phyloP scores from a whole-genome alignment of 352 stramenopile species.

The Phytophthora vignae region DNA sequence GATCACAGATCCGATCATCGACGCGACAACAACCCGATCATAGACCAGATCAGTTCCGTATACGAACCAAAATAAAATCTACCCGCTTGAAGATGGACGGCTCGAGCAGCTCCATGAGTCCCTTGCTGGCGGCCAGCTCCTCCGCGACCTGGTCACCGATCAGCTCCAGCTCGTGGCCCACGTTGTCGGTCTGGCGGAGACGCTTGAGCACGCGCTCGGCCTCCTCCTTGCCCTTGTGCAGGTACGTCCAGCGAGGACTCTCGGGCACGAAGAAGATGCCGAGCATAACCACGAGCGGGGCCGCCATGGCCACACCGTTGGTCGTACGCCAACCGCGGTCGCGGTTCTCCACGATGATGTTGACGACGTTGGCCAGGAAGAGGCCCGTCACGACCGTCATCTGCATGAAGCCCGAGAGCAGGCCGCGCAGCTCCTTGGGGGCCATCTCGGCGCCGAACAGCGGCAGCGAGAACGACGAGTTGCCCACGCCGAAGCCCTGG shows the following conservation, averaged over 20 bases:
- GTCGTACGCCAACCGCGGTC: slow-evolving; percentile 46
- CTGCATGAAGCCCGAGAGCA: no score
- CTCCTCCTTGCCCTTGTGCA: slow-evolving; percentile 51
- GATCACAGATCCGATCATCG: no score
- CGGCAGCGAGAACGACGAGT: slow-evolving; percentile 39
- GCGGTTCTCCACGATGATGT: slow-evolving; percentile 37
- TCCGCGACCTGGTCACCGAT: slow-evolving; percentile 47
- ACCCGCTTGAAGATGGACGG: slow-evolving; percentile 30
- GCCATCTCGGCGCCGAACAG: slow-evolving; percentile 16
- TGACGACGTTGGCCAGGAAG: slow-evolving; percentile 44
- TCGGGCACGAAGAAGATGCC: slow-evolving; percentile 60
- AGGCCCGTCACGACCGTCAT: background rate
- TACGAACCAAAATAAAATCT: no score
- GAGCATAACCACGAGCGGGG: slow-evolving; percentile 46
- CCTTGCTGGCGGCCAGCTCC: slow-evolving; percentile 22
- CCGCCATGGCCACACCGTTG: slow-evolving; percentile 42
- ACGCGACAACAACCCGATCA: no score
- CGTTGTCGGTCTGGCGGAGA: slow-evolving; percentile 23
- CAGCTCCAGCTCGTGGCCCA: slow-evolving; percentile 36
- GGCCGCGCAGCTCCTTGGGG: no score
- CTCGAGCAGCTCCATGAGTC: slow-evolving; percentile 41
- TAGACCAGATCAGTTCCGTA: no score
- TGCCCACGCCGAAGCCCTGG: slow-evolving; percentile 47
- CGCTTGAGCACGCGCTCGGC: slow-evolving; percentile 23
- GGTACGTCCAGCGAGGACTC: slow-evolving; percentile 57